A percentile compares a stretch with the other conserved stretches of the same genome.
These are phyloP conservation scores for Serendipita sp. DNA, from an alignment of 768 basidiomycete species.

Conservation along the genomic window DNA sequence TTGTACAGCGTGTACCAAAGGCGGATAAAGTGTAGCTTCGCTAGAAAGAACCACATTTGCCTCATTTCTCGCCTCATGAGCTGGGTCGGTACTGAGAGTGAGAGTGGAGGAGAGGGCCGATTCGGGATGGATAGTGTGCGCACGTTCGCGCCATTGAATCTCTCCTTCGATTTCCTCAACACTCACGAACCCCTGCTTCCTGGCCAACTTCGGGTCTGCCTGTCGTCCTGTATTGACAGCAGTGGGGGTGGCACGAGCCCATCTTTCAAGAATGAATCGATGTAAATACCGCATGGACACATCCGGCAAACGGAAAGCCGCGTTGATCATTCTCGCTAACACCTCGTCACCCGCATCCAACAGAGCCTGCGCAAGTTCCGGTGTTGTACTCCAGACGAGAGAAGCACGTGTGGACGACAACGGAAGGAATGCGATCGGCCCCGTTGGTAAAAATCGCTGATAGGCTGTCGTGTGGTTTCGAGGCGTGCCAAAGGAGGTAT, in stretches of 20 bases:
- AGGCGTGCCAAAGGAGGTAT: constrained; percentile 35
- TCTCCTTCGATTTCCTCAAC: constrained; percentile 39
- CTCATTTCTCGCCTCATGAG: constrained; percentile 20
- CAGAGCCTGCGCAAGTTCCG: constrained; percentile 55
- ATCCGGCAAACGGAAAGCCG: constrained; percentile 73
- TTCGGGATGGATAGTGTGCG: constrained; percentile 45
- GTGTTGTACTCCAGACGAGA: constrained; percentile 87
- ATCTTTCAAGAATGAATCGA: constrained; percentile 39
- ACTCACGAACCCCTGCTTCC: constrained; percentile 21
- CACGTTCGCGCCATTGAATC: constrained; percentile 53
- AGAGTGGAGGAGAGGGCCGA: constrained; percentile 32
- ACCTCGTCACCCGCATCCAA: constrained; percentile 47
- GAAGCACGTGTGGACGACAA: constrained; percentile 64
- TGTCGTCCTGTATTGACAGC: neutral
- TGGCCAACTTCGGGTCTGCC: neutral
- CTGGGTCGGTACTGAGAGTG: neutral
- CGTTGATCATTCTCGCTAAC: constrained; percentile 66
- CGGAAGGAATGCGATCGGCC: constrained; percentile 90
- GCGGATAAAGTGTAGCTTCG: constrained; percentile 53
- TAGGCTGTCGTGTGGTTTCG: constrained; percentile 59
- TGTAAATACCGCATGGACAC: constrained; percentile 56
- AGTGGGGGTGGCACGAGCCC: constrained; percentile 24
- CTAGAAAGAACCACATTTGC: constrained; percentile 31
- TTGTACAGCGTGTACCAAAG: constrained; percentile 56
- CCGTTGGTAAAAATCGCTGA: constrained; percentile 88